Conservation (phyloP, 441 rosid genomes). For the Jatropha podagrica region DNA sequence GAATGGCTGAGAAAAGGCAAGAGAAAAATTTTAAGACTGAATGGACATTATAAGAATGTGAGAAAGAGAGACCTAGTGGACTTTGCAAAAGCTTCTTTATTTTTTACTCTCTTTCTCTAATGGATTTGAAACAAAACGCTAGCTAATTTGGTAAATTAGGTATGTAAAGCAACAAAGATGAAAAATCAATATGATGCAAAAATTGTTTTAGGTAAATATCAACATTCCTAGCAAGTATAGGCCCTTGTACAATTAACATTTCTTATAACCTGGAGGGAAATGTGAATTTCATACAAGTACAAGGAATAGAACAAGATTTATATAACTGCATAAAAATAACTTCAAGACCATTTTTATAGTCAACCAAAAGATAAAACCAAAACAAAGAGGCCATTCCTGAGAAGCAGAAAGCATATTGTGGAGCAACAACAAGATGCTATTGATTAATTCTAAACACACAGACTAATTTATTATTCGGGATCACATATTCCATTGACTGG, state of each 20-base stretch:
- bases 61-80: neutral
- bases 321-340: neutral
- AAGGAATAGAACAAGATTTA: too few relatives aligned
- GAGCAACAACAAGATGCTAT: neutral
- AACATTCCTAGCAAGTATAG: neutral
- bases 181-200: neutral
- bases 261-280: neutral
- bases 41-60: neutral
- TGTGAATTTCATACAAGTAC: neutral
- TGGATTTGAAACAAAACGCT: neutral
- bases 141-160: neutral
- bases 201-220: neutral
- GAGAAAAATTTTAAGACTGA: neutral
- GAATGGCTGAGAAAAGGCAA: slow-evolving; percentile 58
- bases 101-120: neutral
- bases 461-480: neutral
- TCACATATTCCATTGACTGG: neutral
- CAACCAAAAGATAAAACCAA: neutral
- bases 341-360: neutral
- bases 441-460: neutral
- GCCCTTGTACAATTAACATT: neutral
- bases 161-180: neutral
- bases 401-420: neutral
- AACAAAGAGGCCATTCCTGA: too few relatives aligned
- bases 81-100: neutral